Conservation (phyloP, 352 stramenopile species). For the Globisporangium viniferum region DNA sequence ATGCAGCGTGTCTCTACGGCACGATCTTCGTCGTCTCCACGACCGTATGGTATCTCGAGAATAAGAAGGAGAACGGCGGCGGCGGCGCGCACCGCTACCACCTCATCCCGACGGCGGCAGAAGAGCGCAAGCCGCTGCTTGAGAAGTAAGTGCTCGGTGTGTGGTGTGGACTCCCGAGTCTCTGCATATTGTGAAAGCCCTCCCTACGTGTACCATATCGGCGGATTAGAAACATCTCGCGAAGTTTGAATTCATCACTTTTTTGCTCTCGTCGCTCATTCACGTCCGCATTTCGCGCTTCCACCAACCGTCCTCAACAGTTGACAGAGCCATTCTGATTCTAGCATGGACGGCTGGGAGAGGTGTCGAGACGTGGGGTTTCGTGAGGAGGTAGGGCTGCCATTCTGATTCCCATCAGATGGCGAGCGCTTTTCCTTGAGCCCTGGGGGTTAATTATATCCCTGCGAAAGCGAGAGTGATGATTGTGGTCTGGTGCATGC, state of each 20-base stretch:
- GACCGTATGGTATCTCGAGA: conserved; percentile 67
- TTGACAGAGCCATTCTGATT: background rate
- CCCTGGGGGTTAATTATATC: conserved; percentile 1
- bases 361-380: conserved; percentile 1
- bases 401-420: conserved; percentile 5
- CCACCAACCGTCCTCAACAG: background rate
- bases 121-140: conserved; percentile 67
- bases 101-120: conserved; percentile 33
- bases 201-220: background rate
- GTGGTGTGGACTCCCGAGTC: conserved; percentile 2
- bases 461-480: background rate
- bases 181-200: conserved; percentile 3
- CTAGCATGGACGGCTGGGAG: background rate
- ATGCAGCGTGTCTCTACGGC: conserved; percentile 63
- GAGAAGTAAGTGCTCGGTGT: conserved; percentile 30
- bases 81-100: conserved; percentile 38
- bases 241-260: conserved; percentile 10
- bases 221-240: background rate
- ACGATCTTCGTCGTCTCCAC: conserved; percentile 70
- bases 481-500: background rate
- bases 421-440: background rate
- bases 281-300: background rate
- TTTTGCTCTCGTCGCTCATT: conserved; percentile 2
- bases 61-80: conserved; percentile 36
- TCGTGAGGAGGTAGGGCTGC: background rate